Conservation (phyloP, 2,329 filamentous ascomycete species). For the Exophiala dermatitidis region DNA sequence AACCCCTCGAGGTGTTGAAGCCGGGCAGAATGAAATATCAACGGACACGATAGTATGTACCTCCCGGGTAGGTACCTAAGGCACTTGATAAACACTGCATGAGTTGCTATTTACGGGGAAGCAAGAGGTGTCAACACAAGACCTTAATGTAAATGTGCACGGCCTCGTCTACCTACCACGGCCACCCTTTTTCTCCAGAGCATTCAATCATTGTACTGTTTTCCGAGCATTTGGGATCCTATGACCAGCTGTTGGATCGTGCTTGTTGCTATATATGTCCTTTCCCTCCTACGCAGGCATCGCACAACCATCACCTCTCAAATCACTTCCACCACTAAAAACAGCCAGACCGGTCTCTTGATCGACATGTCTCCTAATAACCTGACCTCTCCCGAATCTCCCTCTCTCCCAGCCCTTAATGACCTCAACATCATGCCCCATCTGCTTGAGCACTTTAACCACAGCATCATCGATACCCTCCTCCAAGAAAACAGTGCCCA, state of each 20-base stretch:
- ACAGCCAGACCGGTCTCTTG: slow-evolving; percentile 56
- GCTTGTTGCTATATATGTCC: background rate
- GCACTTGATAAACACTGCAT: too few relatives aligned
- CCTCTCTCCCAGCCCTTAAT: slow-evolving; percentile 57
- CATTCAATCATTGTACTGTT: too few relatives aligned
- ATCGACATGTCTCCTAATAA: slow-evolving; percentile 72
- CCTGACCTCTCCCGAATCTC: slow-evolving; percentile 78
- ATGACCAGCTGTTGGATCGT: background rate
- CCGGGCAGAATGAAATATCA: too few relatives aligned
- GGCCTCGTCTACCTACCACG: too few relatives aligned
- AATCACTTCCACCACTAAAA: slow-evolving; percentile 85
- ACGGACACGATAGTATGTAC: too few relatives aligned
- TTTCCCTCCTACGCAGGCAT: slow-evolving; percentile 37
- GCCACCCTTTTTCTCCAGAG: too few relatives aligned
- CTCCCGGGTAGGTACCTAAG: too few relatives aligned
- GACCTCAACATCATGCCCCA: slow-evolving; percentile 69
- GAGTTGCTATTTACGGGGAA: too few relatives aligned
- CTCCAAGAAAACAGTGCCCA: slow-evolving; percentile 60
- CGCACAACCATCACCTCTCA: slow-evolving; percentile 73
- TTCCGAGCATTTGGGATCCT: too few relatives aligned
- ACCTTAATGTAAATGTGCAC: too few relatives aligned
- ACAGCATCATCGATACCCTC: slow-evolving; percentile 68
- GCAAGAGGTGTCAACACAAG: too few relatives aligned
- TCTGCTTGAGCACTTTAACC: slow-evolving; percentile 55
- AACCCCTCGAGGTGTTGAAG: too few relatives aligned